Evolutionary conservation across 805 yeast genomes (phyloP), one percentile per base, ranked within the genome.

Genomic region (Yamadazyma sp.): DNA sequence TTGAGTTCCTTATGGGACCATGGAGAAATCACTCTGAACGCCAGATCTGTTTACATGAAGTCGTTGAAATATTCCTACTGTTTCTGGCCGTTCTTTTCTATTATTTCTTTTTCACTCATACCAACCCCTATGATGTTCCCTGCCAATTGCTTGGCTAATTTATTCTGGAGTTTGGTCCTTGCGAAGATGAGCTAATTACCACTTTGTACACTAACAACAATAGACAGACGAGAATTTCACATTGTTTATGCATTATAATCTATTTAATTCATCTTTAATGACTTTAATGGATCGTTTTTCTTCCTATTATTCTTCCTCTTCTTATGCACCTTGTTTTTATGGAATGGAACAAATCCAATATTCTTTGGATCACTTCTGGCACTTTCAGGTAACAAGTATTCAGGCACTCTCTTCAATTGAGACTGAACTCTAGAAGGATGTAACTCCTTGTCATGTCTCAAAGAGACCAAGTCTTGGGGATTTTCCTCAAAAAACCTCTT

Each of bases 401-500:
- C 89, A 1, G 99, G 99, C 20, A 93, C 91, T 59, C 95, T 77
- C 59, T 87, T 90, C 66, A 93, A 71, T 55, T 93, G 96, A 21
- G 77, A 67, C 59, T 90, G 96, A 5, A 80, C 75, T 60, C 95
- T 78, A 1, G 90, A 70, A 7, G 91, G 81, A 54, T 90, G 95
- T 41, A 87, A 59, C 48, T 85, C 95, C 53, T 82, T 85, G 58
- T 93, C 99, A 55, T 93, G 99, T 57, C 96, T 83, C 57, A 93
- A 75, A 37, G 84, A 79, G 14, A 80, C 79, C 52, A 93, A 73
- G 63, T 93, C 99, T 55, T 87, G 95, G 6, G 99, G 99, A 57
- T 93, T 93, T 56, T 93, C 98, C 60, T 91, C 96, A 58, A 93
- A 93, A 64, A 88, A 95, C 55, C 96, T 77, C 63, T 89, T 88